Conservation (phyloP, 2,329 filamentous ascomycete genomes). For the Neurospora crassa region DNA sequence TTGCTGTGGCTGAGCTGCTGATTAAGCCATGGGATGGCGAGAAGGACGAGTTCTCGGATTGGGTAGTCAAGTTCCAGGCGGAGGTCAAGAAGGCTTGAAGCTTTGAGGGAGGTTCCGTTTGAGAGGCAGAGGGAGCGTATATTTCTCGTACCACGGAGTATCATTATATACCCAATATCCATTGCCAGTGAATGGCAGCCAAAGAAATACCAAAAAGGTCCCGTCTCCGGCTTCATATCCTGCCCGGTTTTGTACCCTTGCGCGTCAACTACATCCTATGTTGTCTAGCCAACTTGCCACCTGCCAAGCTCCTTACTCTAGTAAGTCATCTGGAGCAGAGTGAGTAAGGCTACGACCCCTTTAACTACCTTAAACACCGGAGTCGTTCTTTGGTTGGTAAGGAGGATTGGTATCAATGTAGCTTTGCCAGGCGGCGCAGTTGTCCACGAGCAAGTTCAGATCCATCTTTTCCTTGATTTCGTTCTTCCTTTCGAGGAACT, state of each 20-base stretch:
- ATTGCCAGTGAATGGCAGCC: background rate
- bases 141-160: background rate
- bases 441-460: conserved; percentile 6
- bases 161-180: background rate
- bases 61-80: conserved; percentile 52
- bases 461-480: conserved; percentile 10
- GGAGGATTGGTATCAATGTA: conserved; percentile 9
- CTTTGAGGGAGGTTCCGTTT: background rate
- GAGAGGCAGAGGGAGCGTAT: background rate
- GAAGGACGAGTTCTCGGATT: conserved; percentile 68
- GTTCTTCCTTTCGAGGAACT: conserved; percentile 30
- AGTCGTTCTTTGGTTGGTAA: conserved; percentile 8
- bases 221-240: background rate
- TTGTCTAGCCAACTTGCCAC: background rate
- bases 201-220: background rate
- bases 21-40: conserved; percentile 51
- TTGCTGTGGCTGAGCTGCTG: conserved; percentile 45
- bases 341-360: background rate
- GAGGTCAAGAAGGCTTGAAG: conserved; percentile 36
- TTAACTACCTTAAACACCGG: conserved; percentile 5
- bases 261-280: background rate
- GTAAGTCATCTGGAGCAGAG: background rate
- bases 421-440: conserved; percentile 12
- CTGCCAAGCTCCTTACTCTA: background rate
- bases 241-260: background rate